phyloP scores from a whole-genome alignment of 129 eudicot genomes.

The Apium graveolens region DNA sequence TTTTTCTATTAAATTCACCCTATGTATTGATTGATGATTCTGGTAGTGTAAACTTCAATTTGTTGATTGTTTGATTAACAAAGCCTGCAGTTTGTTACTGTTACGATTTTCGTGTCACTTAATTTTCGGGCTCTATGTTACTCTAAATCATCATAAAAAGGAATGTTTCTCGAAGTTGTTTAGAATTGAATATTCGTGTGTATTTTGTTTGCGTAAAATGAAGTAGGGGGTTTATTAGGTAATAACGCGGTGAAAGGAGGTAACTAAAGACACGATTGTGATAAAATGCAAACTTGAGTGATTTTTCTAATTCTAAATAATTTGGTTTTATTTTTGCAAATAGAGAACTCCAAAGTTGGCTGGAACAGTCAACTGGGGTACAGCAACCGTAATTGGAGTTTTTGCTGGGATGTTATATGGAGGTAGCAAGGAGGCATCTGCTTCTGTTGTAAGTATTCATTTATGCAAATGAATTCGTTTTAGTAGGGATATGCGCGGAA shows the following conservation, averaged over 20 bases:
- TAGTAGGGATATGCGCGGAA: background rate
- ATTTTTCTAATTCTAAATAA: background rate
- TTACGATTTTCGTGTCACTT: background rate
- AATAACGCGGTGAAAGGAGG: background rate
- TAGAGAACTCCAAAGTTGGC: slow-evolving; percentile 51
- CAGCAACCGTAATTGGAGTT: slow-evolving; percentile 81
- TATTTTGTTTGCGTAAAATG: background rate
- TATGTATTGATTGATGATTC: background rate
- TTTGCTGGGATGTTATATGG: slow-evolving; percentile 98
- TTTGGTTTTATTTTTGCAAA: background rate
- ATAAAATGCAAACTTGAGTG: background rate
- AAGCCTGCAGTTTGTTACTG: background rate
- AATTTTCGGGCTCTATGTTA: background rate
- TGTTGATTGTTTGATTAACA: background rate
- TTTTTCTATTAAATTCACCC: background rate
- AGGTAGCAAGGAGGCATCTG: slow-evolving; percentile 97
- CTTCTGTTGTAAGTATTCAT: slow-evolving; percentile 71
- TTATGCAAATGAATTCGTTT: background rate
- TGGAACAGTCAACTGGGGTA: slow-evolving; percentile 90
- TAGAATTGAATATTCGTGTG: background rate
- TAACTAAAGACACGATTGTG: background rate
- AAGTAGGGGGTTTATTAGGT: too few species aligned
- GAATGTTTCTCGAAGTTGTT: background rate
- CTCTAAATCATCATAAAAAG: background rate
- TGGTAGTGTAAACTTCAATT: background rate